A percentile compares a stretch with the other conserved stretches of the same genome.
These are phyloP conservation scores for Guyanaporus albipodus DNA, from an alignment of 768 basidiomycete genomes.

Conservation along the genomic window DNA sequence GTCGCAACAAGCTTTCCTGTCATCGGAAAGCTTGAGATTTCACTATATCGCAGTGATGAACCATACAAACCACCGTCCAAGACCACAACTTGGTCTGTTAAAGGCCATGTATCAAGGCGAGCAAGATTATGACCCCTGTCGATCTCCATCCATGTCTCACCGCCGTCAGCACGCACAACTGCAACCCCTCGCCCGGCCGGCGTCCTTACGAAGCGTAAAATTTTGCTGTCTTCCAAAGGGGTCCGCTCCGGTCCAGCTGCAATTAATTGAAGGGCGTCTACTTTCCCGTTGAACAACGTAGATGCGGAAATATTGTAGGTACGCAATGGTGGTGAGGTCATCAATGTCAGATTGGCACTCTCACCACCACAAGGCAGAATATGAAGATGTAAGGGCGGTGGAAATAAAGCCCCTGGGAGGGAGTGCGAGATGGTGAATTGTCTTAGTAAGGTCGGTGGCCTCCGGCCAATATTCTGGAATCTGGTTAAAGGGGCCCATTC, in stretches of 20 bases:
- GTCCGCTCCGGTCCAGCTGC: slow-evolving; percentile 39
- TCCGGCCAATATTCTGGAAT: slow-evolving; percentile 78
- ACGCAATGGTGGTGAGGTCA: slow-evolving; percentile 64
- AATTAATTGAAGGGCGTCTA: slow-evolving; percentile 48
- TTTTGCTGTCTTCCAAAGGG: slow-evolving; percentile 46
- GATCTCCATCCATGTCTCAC: slow-evolving; percentile 60
- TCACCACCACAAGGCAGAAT: slow-evolving; percentile 47
- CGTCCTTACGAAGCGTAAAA: slow-evolving; percentile 67
- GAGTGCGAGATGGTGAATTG: slow-evolving; percentile 72
- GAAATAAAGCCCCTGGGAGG: slow-evolving; percentile 44
- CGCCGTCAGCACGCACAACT: slow-evolving; percentile 54
- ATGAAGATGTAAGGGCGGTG: slow-evolving; percentile 48
- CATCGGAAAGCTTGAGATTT: slow-evolving; percentile 8
- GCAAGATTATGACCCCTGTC: slow-evolving; percentile 46
- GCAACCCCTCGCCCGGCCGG: slow-evolving; percentile 76
- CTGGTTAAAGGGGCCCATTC: slow-evolving; percentile 2
- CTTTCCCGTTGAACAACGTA: slow-evolving; percentile 56
- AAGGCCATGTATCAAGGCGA: slow-evolving; percentile 48
- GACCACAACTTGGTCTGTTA: slow-evolving; percentile 66
- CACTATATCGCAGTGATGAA: not conserved
- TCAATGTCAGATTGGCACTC: slow-evolving; percentile 46
- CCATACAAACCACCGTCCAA: slow-evolving; percentile 53
- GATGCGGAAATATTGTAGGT: slow-evolving; percentile 56
- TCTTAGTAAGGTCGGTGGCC: slow-evolving; percentile 78
- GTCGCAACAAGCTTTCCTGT: slow-evolving; percentile 55